A percentile compares a stretch with the other conserved stretches of the same genome.
These are phyloP conservation scores for Podosphaera xanthii DNA, from an alignment of 2,329 filamentous ascomycete species.

Conservation along the genomic window DNA sequence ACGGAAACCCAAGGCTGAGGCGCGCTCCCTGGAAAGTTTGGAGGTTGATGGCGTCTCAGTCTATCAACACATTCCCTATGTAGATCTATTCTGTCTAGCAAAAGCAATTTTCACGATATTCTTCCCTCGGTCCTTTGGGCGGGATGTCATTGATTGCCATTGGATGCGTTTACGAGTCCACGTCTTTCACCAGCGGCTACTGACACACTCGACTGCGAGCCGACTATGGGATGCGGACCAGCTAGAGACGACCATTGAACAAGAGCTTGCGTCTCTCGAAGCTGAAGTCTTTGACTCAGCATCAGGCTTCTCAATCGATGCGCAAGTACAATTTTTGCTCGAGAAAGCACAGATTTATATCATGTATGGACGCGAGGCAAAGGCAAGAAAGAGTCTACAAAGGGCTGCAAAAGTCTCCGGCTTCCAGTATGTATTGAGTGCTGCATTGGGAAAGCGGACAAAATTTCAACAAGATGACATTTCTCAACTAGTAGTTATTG, in stretches of 20 bases:
- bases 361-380: slow-evolving; percentile 58
- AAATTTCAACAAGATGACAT: slow-evolving; percentile 57
- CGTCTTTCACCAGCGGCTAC: slow-evolving; percentile 46
- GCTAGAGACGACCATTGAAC: slow-evolving; percentile 36
- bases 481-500: slow-evolving; percentile 79
- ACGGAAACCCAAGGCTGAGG: slow-evolving; percentile 17
- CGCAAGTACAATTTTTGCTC: slow-evolving; percentile 49
- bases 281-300: slow-evolving; percentile 19
- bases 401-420: slow-evolving; percentile 42
- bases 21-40: slow-evolving; percentile 43
- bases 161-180: slow-evolving; percentile 41
- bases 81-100: slow-evolving; percentile 67
- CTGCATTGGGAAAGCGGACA: slow-evolving; percentile 66
- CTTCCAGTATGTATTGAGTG: slow-evolving; percentile 65
- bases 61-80: slow-evolving; percentile 61
- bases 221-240: slow-evolving; percentile 31
- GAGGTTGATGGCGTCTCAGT: slow-evolving; percentile 67
- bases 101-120: slow-evolving; percentile 22
- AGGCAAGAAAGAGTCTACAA: slow-evolving; percentile 48
- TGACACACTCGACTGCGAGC: slow-evolving; percentile 18
- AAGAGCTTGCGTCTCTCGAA: slow-evolving; percentile 28
- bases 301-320: slow-evolving; percentile 21
- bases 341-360: slow-evolving; percentile 70
- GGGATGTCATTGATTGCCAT: slow-evolving; percentile 15
- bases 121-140: slow-evolving; percentile 12